phyloP scores from a whole-genome alignment of 139 green algal genomes.

The Ulvella scutata region DNA sequence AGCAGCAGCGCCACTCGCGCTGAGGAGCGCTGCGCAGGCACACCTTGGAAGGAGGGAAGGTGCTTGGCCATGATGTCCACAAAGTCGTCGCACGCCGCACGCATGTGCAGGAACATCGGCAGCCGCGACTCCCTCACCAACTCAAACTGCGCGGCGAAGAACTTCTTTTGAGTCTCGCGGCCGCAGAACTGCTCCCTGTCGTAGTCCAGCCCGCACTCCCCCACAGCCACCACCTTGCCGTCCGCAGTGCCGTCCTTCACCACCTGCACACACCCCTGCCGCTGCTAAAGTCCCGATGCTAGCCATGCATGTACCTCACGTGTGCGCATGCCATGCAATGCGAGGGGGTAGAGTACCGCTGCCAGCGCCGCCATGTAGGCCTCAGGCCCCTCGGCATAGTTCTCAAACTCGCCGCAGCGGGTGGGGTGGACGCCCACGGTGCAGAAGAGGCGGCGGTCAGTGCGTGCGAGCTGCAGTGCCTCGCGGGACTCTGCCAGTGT shows the following conservation, averaged over 20 bases:
- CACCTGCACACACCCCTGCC: slow-evolving; percentile 7
- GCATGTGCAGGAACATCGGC: slow-evolving; percentile 81
- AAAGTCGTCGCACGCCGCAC: slow-evolving; percentile 52
- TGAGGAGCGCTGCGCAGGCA: too few relatives aligned
- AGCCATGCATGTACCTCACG: too few relatives aligned
- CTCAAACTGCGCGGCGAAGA: slow-evolving; percentile 53
- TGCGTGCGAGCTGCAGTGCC: slow-evolving; percentile 33
- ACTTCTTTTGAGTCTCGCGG: slow-evolving; percentile 34
- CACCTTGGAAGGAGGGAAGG: slow-evolving; percentile 6
- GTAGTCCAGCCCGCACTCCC: slow-evolving; percentile 71
- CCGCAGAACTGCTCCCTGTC: slow-evolving; percentile 72
- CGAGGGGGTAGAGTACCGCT: not conserved
- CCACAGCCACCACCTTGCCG: slow-evolving; percentile 72
- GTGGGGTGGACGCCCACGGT: slow-evolving; percentile 81
- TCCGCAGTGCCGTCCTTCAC: slow-evolving; percentile 19
- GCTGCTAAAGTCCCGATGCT: too few relatives aligned
- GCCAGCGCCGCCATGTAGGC: slow-evolving; percentile 32
- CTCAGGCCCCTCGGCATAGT: slow-evolving; percentile 18
- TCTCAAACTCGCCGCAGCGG: slow-evolving; percentile 55
- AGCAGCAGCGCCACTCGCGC: too few relatives aligned
- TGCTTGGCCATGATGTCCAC: slow-evolving; percentile 39
- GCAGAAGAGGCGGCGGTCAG: slow-evolving; percentile 43
- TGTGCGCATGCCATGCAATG: not conserved
- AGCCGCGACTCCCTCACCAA: slow-evolving; percentile 33
- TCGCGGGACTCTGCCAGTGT: slow-evolving; percentile 28